phyloP scores from a whole-genome alignment of 495 filamentous ascomycete species.

The Daldinia vernicosa region DNA sequence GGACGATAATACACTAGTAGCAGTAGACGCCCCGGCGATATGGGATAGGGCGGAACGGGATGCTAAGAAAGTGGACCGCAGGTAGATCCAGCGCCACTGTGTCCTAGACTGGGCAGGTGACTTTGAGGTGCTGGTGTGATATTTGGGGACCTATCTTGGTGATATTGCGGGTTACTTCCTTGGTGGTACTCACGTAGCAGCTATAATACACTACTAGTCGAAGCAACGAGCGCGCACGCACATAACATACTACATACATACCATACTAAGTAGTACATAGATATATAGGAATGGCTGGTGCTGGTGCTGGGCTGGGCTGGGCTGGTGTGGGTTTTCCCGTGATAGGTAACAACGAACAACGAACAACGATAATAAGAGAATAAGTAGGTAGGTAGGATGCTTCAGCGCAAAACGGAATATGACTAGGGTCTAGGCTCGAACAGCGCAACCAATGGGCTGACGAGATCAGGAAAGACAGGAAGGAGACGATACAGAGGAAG shows the following conservation, averaged over 20 bases:
- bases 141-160: slow-evolving; percentile 10
- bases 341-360: slow-evolving; percentile 31
- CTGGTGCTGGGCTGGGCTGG: too few relatives aligned
- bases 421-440: slow-evolving; percentile 7
- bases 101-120: slow-evolving; percentile 39
- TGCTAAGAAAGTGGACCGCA: slow-evolving; percentile 35
- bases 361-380: slow-evolving; percentile 3
- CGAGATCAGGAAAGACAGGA: slow-evolving; percentile 9
- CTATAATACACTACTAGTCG: slow-evolving; percentile 25
- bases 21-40: slow-evolving; percentile 31
- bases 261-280: neutral
- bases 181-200: slow-evolving; percentile 37
- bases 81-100: slow-evolving; percentile 31
- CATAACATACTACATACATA: slow-evolving; percentile 8
- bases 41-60: slow-evolving; percentile 41
- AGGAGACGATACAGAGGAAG: slow-evolving; percentile 5
- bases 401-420: slow-evolving; percentile 18
- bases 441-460: slow-evolving; percentile 24
- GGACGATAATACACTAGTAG: slow-evolving; percentile 9
- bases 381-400: slow-evolving; percentile 9
- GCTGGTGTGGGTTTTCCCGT: neutral
- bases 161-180: slow-evolving; percentile 16
- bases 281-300: neutral
- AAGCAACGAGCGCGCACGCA: slow-evolving; percentile 16
- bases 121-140: slow-evolving; percentile 26